Conservation (phyloP, 306 rosid genomes). For the Cucumis melo region DNA sequence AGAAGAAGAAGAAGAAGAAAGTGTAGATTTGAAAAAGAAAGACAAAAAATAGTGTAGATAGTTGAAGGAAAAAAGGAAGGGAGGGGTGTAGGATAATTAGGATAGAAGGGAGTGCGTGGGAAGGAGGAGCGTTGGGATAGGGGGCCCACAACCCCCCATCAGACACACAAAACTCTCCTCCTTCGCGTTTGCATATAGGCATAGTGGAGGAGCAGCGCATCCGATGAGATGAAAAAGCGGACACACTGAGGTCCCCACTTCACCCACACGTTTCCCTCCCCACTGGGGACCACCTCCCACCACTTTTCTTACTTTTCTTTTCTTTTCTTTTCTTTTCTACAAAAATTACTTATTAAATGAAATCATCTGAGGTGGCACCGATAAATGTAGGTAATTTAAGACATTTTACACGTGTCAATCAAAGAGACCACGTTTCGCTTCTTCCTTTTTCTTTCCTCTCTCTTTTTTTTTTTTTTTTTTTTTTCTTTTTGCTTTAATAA, state of each 20-base stretch:
- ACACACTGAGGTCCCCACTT: not conserved
- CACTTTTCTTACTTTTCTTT: not conserved
- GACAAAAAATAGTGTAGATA: too few species aligned
- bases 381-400: not conserved
- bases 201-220: not conserved
- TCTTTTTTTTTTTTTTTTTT: too few species aligned
- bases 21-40: too few species aligned
- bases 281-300: not conserved
- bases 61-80: not conserved
- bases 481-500: slow-evolving; percentile 6
- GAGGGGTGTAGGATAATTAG: not conserved
- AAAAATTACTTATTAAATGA: too few species aligned
- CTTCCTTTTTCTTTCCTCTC: too few species aligned
- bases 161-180: not conserved
- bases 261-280: not conserved
- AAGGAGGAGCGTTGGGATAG: not conserved
- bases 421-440: slow-evolving; percentile 18
- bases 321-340: not conserved
- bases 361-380: not conserved
- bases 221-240: not conserved
- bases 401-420: slow-evolving; percentile 25
- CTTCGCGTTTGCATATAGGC: not conserved
- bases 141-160: not conserved
- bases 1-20: too few species aligned
- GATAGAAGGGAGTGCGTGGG: not conserved